Conservation (phyloP, 73 alveolate species). For the Effrenium voratum region DNA sequence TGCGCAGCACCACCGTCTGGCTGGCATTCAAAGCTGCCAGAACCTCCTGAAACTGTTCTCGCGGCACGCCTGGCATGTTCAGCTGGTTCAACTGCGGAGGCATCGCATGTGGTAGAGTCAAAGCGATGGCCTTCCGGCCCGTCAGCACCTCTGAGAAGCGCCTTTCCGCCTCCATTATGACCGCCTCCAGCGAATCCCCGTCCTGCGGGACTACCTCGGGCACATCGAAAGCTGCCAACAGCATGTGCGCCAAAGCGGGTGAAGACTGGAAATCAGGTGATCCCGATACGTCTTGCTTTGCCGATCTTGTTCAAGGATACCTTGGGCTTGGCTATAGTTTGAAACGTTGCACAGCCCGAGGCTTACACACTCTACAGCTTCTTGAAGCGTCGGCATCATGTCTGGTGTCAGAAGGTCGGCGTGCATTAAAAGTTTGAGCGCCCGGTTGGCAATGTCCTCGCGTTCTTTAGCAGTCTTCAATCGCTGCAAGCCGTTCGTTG, state of each 20-base stretch:
- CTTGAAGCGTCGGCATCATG: slow-evolving; percentile 19
- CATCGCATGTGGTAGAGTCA: slow-evolving; percentile 20
- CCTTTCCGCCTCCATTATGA: slow-evolving; percentile 16
- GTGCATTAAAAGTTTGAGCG: slow-evolving; percentile 21
- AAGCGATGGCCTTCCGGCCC: slow-evolving; percentile 35
- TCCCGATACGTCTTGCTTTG: slow-evolving; percentile 17
- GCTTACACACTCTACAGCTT: slow-evolving; percentile 26
- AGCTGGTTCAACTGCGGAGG: background rate
- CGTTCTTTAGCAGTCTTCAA: background rate
- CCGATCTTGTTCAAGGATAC: background rate
- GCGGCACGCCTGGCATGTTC: slow-evolving; percentile 19
- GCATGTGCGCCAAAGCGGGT: slow-evolving; percentile 23
- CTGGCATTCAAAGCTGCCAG: slow-evolving; percentile 15
- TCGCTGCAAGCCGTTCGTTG: slow-evolving; percentile 32
- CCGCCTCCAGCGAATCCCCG: slow-evolving; percentile 32
- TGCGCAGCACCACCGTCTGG: slow-evolving; percentile 30
- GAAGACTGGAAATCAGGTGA: background rate
- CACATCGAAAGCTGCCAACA: slow-evolving; percentile 28
- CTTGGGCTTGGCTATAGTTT: background rate
- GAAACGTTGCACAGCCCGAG: slow-evolving; percentile 21
- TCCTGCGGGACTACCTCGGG: slow-evolving; percentile 26
- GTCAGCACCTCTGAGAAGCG: slow-evolving; percentile 32
- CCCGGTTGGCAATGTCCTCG: slow-evolving; percentile 7
- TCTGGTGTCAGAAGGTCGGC: slow-evolving; percentile 22
- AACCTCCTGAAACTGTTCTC: background rate